phyloP scores from a whole-genome alignment of 768 basidiomycete species.

The Lyophyllum decastes region DNA sequence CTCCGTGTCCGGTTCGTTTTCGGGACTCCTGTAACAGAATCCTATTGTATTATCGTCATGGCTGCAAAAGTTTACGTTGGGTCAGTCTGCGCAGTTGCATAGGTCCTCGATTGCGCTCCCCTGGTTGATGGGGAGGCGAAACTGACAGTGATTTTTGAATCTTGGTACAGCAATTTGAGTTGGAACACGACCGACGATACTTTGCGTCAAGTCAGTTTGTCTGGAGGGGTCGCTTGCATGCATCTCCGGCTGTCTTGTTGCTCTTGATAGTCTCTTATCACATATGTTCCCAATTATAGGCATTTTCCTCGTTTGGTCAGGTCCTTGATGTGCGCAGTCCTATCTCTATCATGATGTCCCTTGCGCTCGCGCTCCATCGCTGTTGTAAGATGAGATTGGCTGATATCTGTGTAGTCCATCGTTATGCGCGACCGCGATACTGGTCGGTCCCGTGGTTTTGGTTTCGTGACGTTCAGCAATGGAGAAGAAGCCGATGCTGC shows the following conservation, averaged over 20 bases:
- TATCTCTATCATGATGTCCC: slow-evolving; percentile 30
- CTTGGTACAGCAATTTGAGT: slow-evolving; percentile 83
- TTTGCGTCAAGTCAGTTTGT: slow-evolving; percentile 82
- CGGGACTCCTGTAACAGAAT: slow-evolving; percentile 53
- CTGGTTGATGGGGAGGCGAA: slow-evolving; percentile 46
- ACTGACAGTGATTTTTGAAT: slow-evolving; percentile 59
- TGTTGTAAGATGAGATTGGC: slow-evolving; percentile 37
- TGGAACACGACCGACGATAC: slow-evolving; percentile 96
- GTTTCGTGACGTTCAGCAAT: slow-evolving; percentile 82
- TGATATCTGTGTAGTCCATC: slow-evolving; percentile 71
- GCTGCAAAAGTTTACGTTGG: slow-evolving; percentile 90
- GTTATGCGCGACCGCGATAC: slow-evolving; percentile 99
- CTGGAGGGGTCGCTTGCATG: slow-evolving; percentile 32
- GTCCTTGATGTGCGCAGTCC: slow-evolving; percentile 88
- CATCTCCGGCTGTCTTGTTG: slow-evolving; percentile 31
- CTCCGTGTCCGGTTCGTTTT: slow-evolving; percentile 59
- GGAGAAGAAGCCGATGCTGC: slow-evolving; percentile 74
- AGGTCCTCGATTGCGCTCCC: slow-evolving; percentile 47
- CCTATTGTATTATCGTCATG: slow-evolving; percentile 68
- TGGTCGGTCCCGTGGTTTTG: slow-evolving; percentile 95
- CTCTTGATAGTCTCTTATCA: slow-evolving; percentile 49
- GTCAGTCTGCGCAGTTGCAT: slow-evolving; percentile 75
- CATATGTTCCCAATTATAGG: slow-evolving; percentile 61
- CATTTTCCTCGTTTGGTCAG: slow-evolving; percentile 79
- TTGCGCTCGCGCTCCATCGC: slow-evolving; percentile 20